Evolutionary conservation across 306 rosid genomes (phyloP).

Genomic region (Inga oerstediana): DNA sequence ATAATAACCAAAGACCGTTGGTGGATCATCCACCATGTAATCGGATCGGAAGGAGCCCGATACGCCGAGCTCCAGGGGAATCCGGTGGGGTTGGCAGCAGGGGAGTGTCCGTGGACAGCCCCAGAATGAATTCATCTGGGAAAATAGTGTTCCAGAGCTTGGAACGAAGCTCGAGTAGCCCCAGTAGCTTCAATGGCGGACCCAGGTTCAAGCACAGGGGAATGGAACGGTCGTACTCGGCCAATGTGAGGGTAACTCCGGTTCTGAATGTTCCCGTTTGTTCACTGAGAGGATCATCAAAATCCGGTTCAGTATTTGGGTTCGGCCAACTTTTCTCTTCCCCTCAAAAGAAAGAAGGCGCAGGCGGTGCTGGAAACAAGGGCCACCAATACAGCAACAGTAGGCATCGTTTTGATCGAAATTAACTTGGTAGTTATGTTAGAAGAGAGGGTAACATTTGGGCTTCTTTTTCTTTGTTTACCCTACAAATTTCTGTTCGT

Average conservation of each 20-base stretch:
- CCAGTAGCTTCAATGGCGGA: slow-evolving; percentile 91
- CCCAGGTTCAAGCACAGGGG: slow-evolving; percentile 83
- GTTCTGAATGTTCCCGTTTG: slow-evolving; percentile 95
- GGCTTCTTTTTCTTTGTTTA: slow-evolving; percentile 24
- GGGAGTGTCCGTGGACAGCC: slow-evolving; percentile 91
- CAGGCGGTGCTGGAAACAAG: slow-evolving; percentile 33
- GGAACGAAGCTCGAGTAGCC: slow-evolving; percentile 95
- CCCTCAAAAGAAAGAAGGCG: slow-evolving; percentile 69
- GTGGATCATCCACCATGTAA: slow-evolving; percentile 34
- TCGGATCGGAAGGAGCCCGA: slow-evolving; percentile 65
- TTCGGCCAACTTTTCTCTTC: slow-evolving; percentile 83
- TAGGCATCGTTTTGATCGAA: slow-evolving; percentile 54
- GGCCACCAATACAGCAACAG: slow-evolving; percentile 40
- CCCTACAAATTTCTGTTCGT: slow-evolving; percentile 23
- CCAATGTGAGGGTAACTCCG: slow-evolving; percentile 89
- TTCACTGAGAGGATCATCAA: slow-evolving; percentile 73
- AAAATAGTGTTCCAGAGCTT: slow-evolving; percentile 91
- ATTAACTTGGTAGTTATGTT: slow-evolving; percentile 32
- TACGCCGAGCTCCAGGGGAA: slow-evolving; percentile 42
- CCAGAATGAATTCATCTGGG: slow-evolving; percentile 92
- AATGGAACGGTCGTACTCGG: slow-evolving; percentile 95
- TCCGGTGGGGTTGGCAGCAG: slow-evolving; percentile 46
- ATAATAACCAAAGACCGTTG: slow-evolving; percentile 40
- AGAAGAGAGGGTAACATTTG: slow-evolving; percentile 30
- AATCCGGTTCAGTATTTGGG: slow-evolving; percentile 81